Base-by-base conservation (phyloP, 129 eudicot species). In the Saposhnikovia divaricata region DNA sequence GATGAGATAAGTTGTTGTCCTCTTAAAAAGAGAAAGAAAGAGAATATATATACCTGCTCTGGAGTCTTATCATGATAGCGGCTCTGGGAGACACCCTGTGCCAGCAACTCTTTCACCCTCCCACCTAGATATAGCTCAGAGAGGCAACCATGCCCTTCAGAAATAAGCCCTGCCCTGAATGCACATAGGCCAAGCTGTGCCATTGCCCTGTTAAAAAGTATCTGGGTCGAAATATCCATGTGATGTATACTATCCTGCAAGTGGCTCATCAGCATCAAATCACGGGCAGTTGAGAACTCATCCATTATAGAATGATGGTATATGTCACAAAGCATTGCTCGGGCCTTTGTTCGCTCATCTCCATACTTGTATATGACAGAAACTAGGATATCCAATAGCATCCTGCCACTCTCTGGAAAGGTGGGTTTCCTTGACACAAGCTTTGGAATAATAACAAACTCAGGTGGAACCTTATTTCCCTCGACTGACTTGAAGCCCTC, bases 301-400 rank as follows among this genome's bases (percentile, higher is more conserved):
- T 94, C 98, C 85, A 85, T 51, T 42, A 92, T 86, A 47, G 98
- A 96, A 87, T 94, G 97, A 57, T 94, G 96, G 61, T 94, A 94
- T 65, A 94, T 92, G 81, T 94, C 97, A 82, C 96, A 94, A 77
- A 94, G 92, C 98, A 94, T 94, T 37, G 98, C 98, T 78, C 98
- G 98, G 27, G 98, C 98, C 87, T 94, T 94, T 5, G 98, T 94
- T 38, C 97, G 85, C 78, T 94, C 98, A 87, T 94, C 98, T 9
- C 98, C 98, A 77, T 78, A 86, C 81, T 90, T 89, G 89, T 94
- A 94, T 68, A 94, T 91, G 76, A 87, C 90, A 7, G 97, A 91
- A 46, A 94, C 98, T 44, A 94, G 85, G 31, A 81, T 89, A 80
- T 94, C 97, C 98, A 94, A 90, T 82, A 94, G 65, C 3, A 83